Percentiles rank a stretch among this genome's conserved stretches.
phyloP scores from a whole-genome alignment of 1,284 basidiomycete genomes.

The Mycena sp. region DNA sequence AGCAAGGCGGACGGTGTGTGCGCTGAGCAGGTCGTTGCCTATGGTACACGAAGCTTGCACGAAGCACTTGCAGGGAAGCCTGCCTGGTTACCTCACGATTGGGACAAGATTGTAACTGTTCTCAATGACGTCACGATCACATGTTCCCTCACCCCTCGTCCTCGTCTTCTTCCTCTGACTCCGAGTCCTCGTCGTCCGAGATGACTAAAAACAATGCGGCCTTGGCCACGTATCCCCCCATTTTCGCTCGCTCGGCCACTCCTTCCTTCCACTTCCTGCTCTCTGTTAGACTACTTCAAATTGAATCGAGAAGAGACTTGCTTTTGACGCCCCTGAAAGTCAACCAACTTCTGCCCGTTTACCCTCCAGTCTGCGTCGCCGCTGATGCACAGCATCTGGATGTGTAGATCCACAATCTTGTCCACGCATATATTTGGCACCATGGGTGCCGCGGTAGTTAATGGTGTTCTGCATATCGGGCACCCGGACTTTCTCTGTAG shows the following conservation, averaged over 20 bases:
- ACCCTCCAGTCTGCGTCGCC: constrained; percentile 56
- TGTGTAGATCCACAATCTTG: constrained; percentile 58
- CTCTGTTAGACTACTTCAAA: background rate
- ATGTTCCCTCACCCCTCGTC: background rate
- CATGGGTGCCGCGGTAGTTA: constrained; percentile 52
- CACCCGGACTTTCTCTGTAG: constrained; percentile 52
- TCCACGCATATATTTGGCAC: constrained; percentile 63
- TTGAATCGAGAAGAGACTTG: background rate
- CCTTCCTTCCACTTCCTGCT: constrained; percentile 26
- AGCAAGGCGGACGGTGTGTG: too few species aligned
- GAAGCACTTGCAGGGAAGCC: too few species aligned
- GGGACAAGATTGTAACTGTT: background rate
- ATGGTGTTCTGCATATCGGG: constrained; percentile 56
- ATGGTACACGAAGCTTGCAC: too few species aligned
- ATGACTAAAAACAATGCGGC: background rate
- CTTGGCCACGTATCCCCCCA: background rate
- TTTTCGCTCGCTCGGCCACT: constrained; percentile 8
- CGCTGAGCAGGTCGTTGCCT: too few species aligned
- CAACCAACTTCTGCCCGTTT: constrained; percentile 51
- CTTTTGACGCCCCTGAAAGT: constrained; percentile 58
- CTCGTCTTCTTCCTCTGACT: background rate
- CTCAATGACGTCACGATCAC: background rate
- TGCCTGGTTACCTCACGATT: background rate
- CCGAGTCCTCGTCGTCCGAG: constrained; percentile 19
- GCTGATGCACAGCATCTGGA: constrained; percentile 48